Evolutionary conservation across 106 monocot genomes (phyloP), one percentile per base, ranked within the genome.

Genomic region (Allium cepa): DNA sequence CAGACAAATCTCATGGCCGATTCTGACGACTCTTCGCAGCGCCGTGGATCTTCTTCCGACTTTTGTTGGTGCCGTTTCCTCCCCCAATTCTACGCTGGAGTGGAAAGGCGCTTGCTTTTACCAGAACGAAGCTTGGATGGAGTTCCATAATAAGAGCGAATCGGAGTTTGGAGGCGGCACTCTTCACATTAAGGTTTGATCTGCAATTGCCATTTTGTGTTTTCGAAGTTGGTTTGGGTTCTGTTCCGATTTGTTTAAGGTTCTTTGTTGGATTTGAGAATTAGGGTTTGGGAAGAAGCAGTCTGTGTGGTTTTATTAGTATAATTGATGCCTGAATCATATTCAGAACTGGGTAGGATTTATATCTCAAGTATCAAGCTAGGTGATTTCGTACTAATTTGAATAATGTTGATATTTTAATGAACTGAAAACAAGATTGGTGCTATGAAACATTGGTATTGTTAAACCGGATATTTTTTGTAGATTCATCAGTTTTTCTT

Each of bases 51-150:
- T 82, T 50, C 77, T 82, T 3, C 81, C 81, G 7, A 49, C 81
- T 48, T 82, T 82, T 72, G 60, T 82, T 53, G 84, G 84, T 56
- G 70, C 76, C 17, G 72, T 15, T 9, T 73, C 68, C 45, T 76
- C 75, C 11, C 74, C 75, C 27, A 51, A 84, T 11, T 12, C 66
- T 6, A 15, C n/a, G 16, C 69, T 89, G 46, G 27, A 75, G 36
- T 89, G 88, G 88, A 85, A 85, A 60, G 88, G 88, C 17, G 88
- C 88, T 9, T 89, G 84, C 72, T 89, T 89, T 61, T 82, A 85
- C 36, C 7, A 85, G 49, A 89, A 73, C 69, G 51, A 49, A 4
- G 84, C 88, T 3, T 89, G 88, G 88, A 77, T 89, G 88, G 88
- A 81, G 69, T 82, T 89, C 62, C 82, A 89, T 72, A 89, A 89